phyloP scores from a whole-genome alignment of 352 stramenopile genomes.

The Globisporangium cystogenes region DNA sequence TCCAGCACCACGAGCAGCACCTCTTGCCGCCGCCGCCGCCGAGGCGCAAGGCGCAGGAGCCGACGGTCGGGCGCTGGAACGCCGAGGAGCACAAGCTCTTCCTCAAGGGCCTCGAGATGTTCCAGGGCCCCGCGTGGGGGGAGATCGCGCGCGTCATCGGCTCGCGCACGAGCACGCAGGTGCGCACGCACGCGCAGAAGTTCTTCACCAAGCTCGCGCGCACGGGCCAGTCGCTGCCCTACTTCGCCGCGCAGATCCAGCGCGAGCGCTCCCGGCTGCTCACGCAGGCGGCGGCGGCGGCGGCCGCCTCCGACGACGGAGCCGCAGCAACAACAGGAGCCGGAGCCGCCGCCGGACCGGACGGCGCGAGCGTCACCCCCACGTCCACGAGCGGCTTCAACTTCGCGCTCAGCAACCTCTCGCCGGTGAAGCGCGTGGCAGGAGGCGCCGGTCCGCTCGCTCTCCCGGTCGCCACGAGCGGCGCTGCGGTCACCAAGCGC shows the following conservation, averaged over 20 bases:
- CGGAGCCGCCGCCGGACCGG: too few relatives aligned
- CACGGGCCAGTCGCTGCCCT: constrained; percentile 63
- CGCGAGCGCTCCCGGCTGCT: constrained; percentile 58
- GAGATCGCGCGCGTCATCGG: constrained; percentile 83
- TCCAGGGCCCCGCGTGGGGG: constrained; percentile 71
- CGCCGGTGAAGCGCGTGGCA: constrained; percentile 32
- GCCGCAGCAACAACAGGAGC: too few relatives aligned
- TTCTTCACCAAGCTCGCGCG: constrained; percentile 85
- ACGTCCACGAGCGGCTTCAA: constrained; percentile 30
- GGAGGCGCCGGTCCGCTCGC: not conserved
- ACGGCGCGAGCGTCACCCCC: constrained; percentile 30
- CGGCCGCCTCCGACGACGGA: not conserved
- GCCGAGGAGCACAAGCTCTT: constrained; percentile 72
- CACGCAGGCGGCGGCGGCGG: constrained; percentile 21
- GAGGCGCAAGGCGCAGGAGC: constrained; percentile 38
- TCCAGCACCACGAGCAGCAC: not conserved
- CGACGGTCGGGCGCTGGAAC: constrained; percentile 72
- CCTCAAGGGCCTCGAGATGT: constrained; percentile 76
- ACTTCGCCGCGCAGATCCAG: constrained; percentile 75
- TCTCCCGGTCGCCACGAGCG: not conserved
- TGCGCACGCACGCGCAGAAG: constrained; percentile 85
- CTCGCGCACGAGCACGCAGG: constrained; percentile 78
- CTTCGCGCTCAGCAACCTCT: constrained; percentile 35
- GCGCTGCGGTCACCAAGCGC: not conserved
- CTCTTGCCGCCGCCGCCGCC: constrained; percentile 7